Evolutionary conservation across 1,284 basidiomycete genomes (phyloP), one percentile per base, ranked within the genome.

Genomic region (Melanopsichium pennsylvanicum): DNA sequence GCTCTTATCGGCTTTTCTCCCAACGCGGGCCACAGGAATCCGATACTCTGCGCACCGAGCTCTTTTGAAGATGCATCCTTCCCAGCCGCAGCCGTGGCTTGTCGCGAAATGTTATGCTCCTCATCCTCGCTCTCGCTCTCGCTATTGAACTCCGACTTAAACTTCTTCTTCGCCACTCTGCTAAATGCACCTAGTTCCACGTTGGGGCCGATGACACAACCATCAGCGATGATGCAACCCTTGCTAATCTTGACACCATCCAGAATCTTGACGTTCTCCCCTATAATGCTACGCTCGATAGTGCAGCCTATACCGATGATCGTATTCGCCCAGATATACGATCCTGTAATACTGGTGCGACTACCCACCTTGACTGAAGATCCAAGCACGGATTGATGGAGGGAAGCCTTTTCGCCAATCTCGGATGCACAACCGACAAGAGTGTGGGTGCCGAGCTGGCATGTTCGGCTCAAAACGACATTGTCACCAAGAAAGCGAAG

Each of bases 351-450:
- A 36, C 16, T 45, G 34, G 59, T 54, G 11, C 47, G 37, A 29
- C 63, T 46, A 12, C 88, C 90, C 52, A 95, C 87, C 39, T 82
- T 82, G 75, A 92, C 93, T 45, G 86, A 84, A 39, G 85, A 84
- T 19, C 92, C 92, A 46, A 96, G 86, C 29, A 92, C 89, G 7
- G 91, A 92, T 4, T 87, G 83, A 5, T 82, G 82, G 39, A 95
- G 83, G 48, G 86, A 84, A 2, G 87, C 87, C 61, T 87, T 85
- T 41, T 89, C 88, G 37, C 84, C 72, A 8, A 78, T 43, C 29
- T 52, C 55, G 19, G 67, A 60, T 9, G 51, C 34, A 12, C 54
- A 44, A 19, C 74, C 75, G 26, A 79, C 35, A 9, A 79, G 52
- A 10, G 70, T 59, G 16, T 58, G 56, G 11, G 49, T 51, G 9